Evolutionary conservation across 352 stramenopile genomes (phyloP).

Genomic region (Phytophthora europaea): DNA sequence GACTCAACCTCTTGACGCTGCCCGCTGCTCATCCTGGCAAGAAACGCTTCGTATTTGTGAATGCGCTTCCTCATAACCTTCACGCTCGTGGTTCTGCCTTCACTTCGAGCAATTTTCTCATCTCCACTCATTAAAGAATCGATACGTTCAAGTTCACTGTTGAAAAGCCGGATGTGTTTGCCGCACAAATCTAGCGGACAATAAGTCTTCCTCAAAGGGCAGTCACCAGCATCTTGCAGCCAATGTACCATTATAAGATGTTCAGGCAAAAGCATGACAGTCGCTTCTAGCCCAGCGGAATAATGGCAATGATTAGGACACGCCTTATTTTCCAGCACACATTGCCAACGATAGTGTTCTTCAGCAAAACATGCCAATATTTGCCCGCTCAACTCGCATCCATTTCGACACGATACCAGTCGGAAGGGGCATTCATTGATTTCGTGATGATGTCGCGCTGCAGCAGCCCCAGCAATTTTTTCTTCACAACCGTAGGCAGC

Average conservation of each 20-base stretch:
- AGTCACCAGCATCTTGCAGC: conserved; percentile 59
- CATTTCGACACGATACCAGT: conserved; percentile 57
- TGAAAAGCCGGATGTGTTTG: conserved; percentile 66
- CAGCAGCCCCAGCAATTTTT: conserved; percentile 47
- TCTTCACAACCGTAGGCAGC: conserved; percentile 52
- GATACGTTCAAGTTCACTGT: conserved; percentile 15
- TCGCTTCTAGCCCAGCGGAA: not conserved
- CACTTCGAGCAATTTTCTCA: not conserved
- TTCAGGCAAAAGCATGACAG: conserved; percentile 24
- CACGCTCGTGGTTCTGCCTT: conserved; percentile 11
- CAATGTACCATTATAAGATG: conserved; percentile 60
- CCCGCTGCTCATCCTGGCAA: not conserved
- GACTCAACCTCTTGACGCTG: not conserved
- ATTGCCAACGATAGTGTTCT: conserved; percentile 81
- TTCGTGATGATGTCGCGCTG: conserved; percentile 66
- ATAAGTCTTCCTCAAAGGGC: conserved; percentile 37
- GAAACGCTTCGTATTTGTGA: conserved; percentile 12
- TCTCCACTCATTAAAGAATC: conserved; percentile 37
- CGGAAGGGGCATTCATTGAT: conserved; percentile 68
- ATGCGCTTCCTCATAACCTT: conserved; percentile 33
- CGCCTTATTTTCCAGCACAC: conserved; percentile 48
- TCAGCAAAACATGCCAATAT: conserved; percentile 59
- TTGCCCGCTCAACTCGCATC: conserved; percentile 49
- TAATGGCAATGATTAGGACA: conserved; percentile 48
- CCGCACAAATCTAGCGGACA: conserved; percentile 77